These are phyloP conservation scores for Hypoxylon lenormandii DNA, from an alignment of 495 filamentous ascomycete genomes.

Conservation along the genomic window DNA sequence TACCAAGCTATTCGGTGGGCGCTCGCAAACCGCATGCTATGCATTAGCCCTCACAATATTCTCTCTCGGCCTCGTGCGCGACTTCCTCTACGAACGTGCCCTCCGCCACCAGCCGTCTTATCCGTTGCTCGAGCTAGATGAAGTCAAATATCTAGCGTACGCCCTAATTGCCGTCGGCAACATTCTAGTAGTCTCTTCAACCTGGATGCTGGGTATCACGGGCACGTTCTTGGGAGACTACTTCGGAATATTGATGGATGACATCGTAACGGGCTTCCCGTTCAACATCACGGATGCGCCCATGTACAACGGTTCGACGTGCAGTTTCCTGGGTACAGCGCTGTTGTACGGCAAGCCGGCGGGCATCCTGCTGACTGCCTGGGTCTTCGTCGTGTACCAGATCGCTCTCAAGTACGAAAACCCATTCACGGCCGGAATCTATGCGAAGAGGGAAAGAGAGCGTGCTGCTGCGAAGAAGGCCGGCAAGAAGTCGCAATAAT, in stretches of 20 bases:
- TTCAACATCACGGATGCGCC: constrained; percentile 93
- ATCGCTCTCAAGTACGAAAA: constrained; percentile 91
- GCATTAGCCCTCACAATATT: constrained; percentile 89
- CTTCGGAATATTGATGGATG: constrained; percentile 97
- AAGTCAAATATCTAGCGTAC: constrained; percentile 70
- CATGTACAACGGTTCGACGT: constrained; percentile 95
- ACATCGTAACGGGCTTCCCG: constrained; percentile 90
- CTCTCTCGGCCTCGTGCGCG: constrained; percentile 86
- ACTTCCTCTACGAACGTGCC: constrained; percentile 78
- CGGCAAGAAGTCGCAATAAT: constrained; percentile 62
- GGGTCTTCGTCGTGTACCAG: constrained; percentile 82
- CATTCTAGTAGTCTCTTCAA: constrained; percentile 84
- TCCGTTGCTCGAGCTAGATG: constrained; percentile 67
- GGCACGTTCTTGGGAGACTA: constrained; percentile 98
- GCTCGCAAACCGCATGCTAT: constrained; percentile 86
- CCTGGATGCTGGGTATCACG: constrained; percentile 93
- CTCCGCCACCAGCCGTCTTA: constrained; percentile 81
- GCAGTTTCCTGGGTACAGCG: constrained; percentile 92
- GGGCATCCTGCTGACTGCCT: constrained; percentile 77
- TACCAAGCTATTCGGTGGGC: constrained; percentile 85
- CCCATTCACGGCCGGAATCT: constrained; percentile 95
- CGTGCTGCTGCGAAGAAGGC: constrained; percentile 52
- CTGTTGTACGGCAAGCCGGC: constrained; percentile 89
- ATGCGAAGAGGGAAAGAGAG: constrained; percentile 83
- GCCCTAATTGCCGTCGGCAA: constrained; percentile 80